Evolutionary conservation across 73 alveolate genomes (phyloP).

Genomic region (Paramecium pentaurelia): DNA sequence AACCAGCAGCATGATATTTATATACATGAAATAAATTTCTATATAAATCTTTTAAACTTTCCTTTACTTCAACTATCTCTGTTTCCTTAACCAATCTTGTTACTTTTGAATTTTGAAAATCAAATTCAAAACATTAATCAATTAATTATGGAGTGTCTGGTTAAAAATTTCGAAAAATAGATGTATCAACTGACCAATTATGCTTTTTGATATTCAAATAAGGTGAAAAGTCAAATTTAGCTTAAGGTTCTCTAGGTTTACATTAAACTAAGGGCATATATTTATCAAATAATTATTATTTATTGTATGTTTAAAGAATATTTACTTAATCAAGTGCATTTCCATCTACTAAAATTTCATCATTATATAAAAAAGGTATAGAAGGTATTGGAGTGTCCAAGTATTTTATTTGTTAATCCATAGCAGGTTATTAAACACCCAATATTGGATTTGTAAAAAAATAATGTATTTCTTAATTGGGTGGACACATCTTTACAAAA

Average conservation of each 20-base stretch:
- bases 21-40: neutral
- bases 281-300: neutral
- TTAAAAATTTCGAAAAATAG: neutral
- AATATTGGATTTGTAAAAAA: constrained; percentile 60
- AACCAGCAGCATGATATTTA: constrained; percentile 5
- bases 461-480: constrained; percentile 64
- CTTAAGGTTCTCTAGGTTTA: neutral
- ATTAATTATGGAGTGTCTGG: constrained; percentile 7
- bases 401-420: neutral
- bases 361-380: neutral
- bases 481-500: constrained; percentile 83
- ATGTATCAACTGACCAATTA: constrained; percentile 23
- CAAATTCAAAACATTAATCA: constrained; percentile 23
- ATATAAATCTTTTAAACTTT: neutral
- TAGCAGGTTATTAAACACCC: neutral
- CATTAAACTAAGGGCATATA: constrained; percentile 4
- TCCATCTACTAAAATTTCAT: constrained; percentile 12
- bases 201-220: neutral
- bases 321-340: neutral
- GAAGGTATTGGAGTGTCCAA: neutral
- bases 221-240: constrained; percentile 20
- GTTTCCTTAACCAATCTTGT: neutral
- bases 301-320: neutral
- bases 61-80: neutral
- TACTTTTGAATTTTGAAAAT: neutral